Conservation (phyloP, 441 rosid species). For the Eutrema salsugineum region DNA sequence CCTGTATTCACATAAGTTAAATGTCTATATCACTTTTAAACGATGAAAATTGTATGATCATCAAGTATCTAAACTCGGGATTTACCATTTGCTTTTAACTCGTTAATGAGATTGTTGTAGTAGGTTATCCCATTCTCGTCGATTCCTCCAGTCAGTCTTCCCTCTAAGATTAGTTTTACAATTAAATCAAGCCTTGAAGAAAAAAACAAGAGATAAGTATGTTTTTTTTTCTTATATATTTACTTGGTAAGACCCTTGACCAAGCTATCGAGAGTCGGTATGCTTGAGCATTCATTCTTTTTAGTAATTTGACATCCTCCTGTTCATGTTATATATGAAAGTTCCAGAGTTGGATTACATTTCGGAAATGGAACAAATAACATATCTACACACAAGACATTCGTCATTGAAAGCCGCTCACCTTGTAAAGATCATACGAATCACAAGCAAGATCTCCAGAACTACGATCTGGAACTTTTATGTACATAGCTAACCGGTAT, state of each 20-base stretch:
- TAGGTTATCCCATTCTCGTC: slow-evolving; percentile 10
- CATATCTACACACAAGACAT: not conserved
- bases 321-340: too few relatives aligned
- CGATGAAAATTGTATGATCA: not conserved
- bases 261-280: slow-evolving; percentile 18
- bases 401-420: not conserved
- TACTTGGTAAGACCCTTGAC: slow-evolving; percentile 21
- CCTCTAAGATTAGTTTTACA: not conserved
- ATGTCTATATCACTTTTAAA: too few relatives aligned
- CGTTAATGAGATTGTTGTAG: slow-evolving; percentile 27
- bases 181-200: too few relatives aligned
- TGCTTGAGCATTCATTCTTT: slow-evolving; percentile 3
- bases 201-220: too few relatives aligned
- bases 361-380: not conserved
- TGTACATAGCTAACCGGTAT: not conserved
- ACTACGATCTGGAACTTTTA: not conserved
- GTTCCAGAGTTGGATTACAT: too few relatives aligned
- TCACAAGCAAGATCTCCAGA: too few relatives aligned
- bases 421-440: slow-evolving; percentile 1
- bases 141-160: not conserved
- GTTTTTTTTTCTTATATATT: too few relatives aligned
- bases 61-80: too few relatives aligned
- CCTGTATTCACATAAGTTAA: not conserved
- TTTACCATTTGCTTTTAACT: slow-evolving; percentile 19
- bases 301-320: too few relatives aligned